Conservation (phyloP, 2,329 filamentous ascomycete species). For the Pseudogymnoascus sp. region DNA sequence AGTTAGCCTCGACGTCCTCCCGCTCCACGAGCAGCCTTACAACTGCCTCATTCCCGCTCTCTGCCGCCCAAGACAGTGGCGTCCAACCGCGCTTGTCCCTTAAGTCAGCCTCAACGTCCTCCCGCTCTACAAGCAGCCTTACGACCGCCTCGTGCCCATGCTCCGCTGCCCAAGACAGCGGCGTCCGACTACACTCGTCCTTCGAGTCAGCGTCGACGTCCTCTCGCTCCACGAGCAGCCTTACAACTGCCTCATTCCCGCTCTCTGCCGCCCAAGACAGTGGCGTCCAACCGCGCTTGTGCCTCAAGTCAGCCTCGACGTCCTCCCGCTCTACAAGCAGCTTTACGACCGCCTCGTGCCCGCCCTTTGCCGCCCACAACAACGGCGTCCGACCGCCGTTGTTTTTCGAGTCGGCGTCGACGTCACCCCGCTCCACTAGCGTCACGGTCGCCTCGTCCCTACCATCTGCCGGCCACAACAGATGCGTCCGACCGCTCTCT, state of each 20-base stretch:
- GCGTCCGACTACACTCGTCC: not conserved
- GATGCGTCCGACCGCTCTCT: too few species aligned
- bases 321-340: not conserved
- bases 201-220: not conserved
- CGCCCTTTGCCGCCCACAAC: not conserved
- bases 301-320: not conserved
- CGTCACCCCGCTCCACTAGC: too few species aligned
- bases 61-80: not conserved
- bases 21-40: not conserved
- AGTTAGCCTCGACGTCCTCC: not conserved
- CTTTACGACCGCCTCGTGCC: not conserved
- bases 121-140: too few species aligned
- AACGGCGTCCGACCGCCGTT: too few species aligned
- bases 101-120: not conserved
- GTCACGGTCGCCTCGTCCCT: too few species aligned
- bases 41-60: too few species aligned
- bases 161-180: too few species aligned
- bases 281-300: not conserved
- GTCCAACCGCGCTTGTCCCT: not conserved
- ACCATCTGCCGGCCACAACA: too few species aligned
- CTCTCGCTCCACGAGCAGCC: not conserved
- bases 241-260: not conserved
- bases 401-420: too few species aligned
- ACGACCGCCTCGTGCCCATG: too few species aligned
- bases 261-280: too few species aligned